Conservation (phyloP, 148 eudicot genomes). For the Dianthus caryophyllus region DNA sequence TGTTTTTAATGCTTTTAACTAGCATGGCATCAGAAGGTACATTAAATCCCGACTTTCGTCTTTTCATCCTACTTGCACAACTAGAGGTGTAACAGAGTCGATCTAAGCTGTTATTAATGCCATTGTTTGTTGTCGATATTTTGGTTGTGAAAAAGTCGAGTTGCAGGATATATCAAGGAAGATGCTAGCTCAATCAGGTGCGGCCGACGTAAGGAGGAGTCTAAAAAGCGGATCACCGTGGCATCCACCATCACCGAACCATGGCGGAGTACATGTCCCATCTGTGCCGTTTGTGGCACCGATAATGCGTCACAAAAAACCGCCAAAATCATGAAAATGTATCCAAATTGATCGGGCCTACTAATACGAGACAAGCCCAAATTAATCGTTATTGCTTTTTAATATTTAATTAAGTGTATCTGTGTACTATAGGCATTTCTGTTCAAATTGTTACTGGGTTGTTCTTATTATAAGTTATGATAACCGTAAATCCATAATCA, state of each 20-base stretch:
- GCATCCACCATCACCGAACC: neutral
- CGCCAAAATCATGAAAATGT: too few relatives aligned
- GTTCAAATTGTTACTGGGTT: too few relatives aligned
- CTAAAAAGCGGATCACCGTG: neutral
- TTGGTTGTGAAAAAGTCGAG: neutral
- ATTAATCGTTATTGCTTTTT: too few relatives aligned
- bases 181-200: neutral
- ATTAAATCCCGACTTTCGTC: neutral
- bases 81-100: neutral
- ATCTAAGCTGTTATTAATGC: neutral
- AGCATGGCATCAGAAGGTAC: neutral
- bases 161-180: constrained; percentile 1
- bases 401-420: too few relatives aligned
- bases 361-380: too few relatives aligned
- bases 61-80: neutral
- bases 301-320: too few relatives aligned
- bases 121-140: neutral
- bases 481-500: too few relatives aligned
- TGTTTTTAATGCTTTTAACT: neutral
- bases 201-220: neutral
- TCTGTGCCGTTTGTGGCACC: too few relatives aligned
- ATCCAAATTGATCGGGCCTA: too few relatives aligned
- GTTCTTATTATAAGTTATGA: too few relatives aligned
- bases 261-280: too few relatives aligned
- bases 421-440: too few relatives aligned